These are phyloP conservation scores for Neopestalotiopsis sp. DNA, from an alignment of 2,329 filamentous ascomycete species.

Conservation along the genomic window DNA sequence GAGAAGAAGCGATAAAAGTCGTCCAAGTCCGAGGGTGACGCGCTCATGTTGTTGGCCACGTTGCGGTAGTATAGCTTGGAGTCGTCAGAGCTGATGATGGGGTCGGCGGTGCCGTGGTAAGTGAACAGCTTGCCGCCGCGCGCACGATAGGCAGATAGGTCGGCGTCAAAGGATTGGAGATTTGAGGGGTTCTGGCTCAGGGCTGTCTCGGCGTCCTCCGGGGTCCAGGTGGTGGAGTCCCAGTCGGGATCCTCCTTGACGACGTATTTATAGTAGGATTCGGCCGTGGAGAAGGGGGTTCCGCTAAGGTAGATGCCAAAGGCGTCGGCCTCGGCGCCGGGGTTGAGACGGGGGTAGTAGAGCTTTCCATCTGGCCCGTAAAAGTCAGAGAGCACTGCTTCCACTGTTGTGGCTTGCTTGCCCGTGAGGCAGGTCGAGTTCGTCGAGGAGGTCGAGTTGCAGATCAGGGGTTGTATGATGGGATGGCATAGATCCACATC, in stretches of 20 bases:
- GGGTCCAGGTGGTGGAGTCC: conserved; percentile 42
- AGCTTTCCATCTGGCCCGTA: conserved; percentile 39
- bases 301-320: conserved; percentile 41
- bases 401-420: conserved; percentile 21
- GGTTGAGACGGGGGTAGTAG: conserved; percentile 56
- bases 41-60: conserved; percentile 46
- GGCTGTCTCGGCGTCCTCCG: conserved; percentile 38
- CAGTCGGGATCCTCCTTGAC: conserved; percentile 50
- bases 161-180: conserved; percentile 37
- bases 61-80: conserved; percentile 53
- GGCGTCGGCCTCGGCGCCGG: conserved; percentile 47
- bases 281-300: conserved; percentile 41
- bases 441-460: conserved; percentile 29
- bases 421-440: conserved; percentile 15
- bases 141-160: conserved; percentile 39
- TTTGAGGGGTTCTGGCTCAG: conserved; percentile 26
- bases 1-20: conserved; percentile 56
- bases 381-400: conserved; percentile 17
- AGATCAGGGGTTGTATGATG: conserved; percentile 38
- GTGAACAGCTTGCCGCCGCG: conserved; percentile 50
- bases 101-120: conserved; percentile 49
- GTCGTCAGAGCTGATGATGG: conserved; percentile 48
- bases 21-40: conserved; percentile 39
- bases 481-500: conserved; percentile 43
- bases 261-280: conserved; percentile 54